A percentile compares a stretch with the other conserved stretches of the same genome.
Evolutionary conservation across 2,329 filamentous ascomycete species (phyloP).

Genomic region (Talaromyces sp.): DNA sequence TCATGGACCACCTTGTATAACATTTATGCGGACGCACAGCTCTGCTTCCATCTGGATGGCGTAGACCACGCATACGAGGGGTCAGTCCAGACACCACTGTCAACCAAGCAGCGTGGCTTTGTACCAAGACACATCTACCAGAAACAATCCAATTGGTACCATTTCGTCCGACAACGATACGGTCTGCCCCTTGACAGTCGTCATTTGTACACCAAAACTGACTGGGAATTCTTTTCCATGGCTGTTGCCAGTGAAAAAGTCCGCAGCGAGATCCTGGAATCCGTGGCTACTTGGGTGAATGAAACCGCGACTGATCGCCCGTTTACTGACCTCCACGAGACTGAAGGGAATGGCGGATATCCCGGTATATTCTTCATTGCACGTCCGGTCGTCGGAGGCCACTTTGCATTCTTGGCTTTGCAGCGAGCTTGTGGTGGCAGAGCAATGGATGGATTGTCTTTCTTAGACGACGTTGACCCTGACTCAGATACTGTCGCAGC

Average conservation of each 20-base stretch:
- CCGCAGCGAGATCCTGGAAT: conserved; percentile 66
- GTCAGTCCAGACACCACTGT: conserved; percentile 27
- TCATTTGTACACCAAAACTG: conserved; percentile 80
- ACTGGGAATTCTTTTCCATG: conserved; percentile 88
- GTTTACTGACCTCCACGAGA: conserved; percentile 78
- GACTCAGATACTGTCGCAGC: conserved; percentile 24
- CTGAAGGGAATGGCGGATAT: conserved; percentile 71
- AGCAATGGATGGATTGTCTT: conserved; percentile 56
- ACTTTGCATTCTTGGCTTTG: conserved; percentile 81
- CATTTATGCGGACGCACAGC: conserved; percentile 72
- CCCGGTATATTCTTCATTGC: conserved; percentile 74
- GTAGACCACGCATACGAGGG: not conserved
- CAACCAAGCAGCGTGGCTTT: conserved; percentile 50
- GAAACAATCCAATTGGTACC: conserved; percentile 77
- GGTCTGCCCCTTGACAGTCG: conserved; percentile 77
- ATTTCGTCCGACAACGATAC: conserved; percentile 72
- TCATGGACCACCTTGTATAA: conserved; percentile 86
- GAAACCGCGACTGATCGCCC: conserved; percentile 74
- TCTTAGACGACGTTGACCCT: conserved; percentile 38
- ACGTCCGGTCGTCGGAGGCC: conserved; percentile 75
- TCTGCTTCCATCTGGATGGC: conserved; percentile 67
- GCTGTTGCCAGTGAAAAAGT: conserved; percentile 68
- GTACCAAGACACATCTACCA: conserved; percentile 73
- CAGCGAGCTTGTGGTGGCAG: conserved; percentile 72
- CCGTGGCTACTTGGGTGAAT: conserved; percentile 76